phyloP scores from a whole-genome alignment of 345 rosid genomes.

The Anacardium occidentale region DNA sequence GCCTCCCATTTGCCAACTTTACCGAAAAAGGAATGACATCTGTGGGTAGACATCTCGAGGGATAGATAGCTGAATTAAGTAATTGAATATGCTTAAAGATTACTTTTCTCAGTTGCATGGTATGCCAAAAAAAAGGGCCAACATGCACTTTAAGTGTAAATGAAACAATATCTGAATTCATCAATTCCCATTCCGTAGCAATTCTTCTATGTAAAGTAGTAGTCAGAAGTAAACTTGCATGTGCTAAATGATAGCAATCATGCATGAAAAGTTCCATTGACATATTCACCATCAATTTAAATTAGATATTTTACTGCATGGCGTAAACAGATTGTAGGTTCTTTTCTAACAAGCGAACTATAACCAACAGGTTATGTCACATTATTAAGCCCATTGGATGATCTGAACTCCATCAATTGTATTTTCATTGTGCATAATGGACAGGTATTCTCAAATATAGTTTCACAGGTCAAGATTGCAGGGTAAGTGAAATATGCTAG shows the following conservation, averaged over 20 bases:
- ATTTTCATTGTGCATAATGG: constrained; percentile 2
- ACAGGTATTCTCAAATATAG: background rate
- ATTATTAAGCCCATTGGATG: background rate
- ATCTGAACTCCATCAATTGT: background rate
- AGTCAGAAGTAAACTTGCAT: background rate
- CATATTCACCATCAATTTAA: background rate
- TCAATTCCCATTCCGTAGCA: background rate
- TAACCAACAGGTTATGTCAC: background rate
- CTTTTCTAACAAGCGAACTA: background rate
- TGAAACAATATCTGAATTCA: background rate
- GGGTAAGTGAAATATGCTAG: background rate
- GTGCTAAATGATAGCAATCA: background rate
- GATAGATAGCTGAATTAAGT: background rate
- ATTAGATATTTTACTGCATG: background rate
- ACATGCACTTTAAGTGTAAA: background rate
- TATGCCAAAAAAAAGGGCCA: background rate
- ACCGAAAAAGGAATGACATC: background rate
- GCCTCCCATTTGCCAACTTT: background rate
- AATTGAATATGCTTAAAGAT: background rate
- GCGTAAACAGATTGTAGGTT: background rate
- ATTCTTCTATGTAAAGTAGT: too few species aligned
- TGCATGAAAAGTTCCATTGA: background rate
- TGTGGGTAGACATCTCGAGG: background rate
- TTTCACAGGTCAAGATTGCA: background rate
- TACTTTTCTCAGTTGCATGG: background rate